Conservation (phyloP, 768 basidiomycete species). For the Cyclocybe aegerita region DNA sequence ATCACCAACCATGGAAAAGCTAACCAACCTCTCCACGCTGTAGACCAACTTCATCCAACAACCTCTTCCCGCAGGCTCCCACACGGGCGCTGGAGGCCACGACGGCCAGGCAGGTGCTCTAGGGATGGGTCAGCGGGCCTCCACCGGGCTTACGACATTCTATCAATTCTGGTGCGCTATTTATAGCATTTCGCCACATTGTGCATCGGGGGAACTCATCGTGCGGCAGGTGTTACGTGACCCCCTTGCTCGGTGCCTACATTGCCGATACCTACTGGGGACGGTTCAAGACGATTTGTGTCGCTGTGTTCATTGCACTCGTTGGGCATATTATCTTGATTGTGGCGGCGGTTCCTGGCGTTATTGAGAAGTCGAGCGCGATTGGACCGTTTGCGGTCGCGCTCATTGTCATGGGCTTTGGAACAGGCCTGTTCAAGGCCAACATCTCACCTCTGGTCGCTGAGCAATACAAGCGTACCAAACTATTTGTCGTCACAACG, state of each 20-base stretch:
- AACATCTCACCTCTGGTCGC: slow-evolving; percentile 80
- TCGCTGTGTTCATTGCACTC: slow-evolving; percentile 63
- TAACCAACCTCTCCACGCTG: not conserved
- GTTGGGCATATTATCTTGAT: slow-evolving; percentile 69
- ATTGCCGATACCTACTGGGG: slow-evolving; percentile 74
- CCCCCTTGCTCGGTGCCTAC: slow-evolving; percentile 69
- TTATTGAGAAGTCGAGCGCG: slow-evolving; percentile 54
- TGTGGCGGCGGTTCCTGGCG: slow-evolving; percentile 62
- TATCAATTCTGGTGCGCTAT: slow-evolving; percentile 62
- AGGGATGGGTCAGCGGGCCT: slow-evolving; percentile 63
- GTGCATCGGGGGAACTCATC: not conserved
- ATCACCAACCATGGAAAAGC: not conserved
- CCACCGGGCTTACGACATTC: slow-evolving; percentile 71
- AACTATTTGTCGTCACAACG: slow-evolving; percentile 49
- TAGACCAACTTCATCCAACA: slow-evolving; percentile 79
- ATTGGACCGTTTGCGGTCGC: slow-evolving; percentile 56
- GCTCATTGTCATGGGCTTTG: slow-evolving; percentile 58
- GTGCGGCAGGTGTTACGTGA: slow-evolving; percentile 55
- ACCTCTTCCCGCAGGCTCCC: slow-evolving; percentile 61
- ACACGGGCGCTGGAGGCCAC: slow-evolving; percentile 58
- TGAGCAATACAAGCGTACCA: slow-evolving; percentile 65
- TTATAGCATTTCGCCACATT: not conserved
- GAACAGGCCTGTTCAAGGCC: slow-evolving; percentile 73
- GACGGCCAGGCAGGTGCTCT: slow-evolving; percentile 68
- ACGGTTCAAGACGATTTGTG: slow-evolving; percentile 71